Evolutionary conservation across 495 filamentous ascomycete species (phyloP), one percentile per base, ranked within the genome.

Genomic region (Tuber brumale): DNA sequence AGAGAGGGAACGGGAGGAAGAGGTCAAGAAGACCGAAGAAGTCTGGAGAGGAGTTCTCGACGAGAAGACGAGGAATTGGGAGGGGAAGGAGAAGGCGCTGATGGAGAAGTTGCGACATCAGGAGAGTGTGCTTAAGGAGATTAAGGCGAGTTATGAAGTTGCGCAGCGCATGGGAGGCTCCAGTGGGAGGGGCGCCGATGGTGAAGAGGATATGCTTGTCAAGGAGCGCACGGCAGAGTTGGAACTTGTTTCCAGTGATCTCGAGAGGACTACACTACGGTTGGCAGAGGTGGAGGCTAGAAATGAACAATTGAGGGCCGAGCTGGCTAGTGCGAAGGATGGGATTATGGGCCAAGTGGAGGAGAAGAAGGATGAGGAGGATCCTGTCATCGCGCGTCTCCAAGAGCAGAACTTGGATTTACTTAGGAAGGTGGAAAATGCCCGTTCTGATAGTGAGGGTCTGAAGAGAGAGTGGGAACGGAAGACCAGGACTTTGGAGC

Each of bases 131-230:
- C 84, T 99, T 71, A 97, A 93, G 82, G 95, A 98, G 81, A 88
- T 98, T 77, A 98, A 97, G 85, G 95, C 95, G 35, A 97, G 90
- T 84, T 97, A 97, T 81, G 95, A 99, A 83, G 96, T 99, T 69
- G 93, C 94, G 39, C 94, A 98, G 81, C 89, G 95, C 70, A 86
- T 98, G 72, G 95, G 91, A 10, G 83, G 81, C 43, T 83, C 85
- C 45, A 84, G 85, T 71, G 76, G 76, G 10, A 57, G 69, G 19
- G 74, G 69, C 46, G 73, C 75, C 72, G 79, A 76, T 16, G 81
- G 81, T 27, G 81, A 83, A 42, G 81, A 83, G 61, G 81, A 79
- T 27, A 74, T 82, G 23, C 46, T 82, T 66, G 88, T 87, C 0
- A 88, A 90, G 70, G 92, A 94, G 74, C 91, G 90, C 10, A 93